Evolutionary conservation across 2,329 filamentous ascomycete genomes (phyloP).

Genomic region (Chrysosporium queenslandicum): DNA sequence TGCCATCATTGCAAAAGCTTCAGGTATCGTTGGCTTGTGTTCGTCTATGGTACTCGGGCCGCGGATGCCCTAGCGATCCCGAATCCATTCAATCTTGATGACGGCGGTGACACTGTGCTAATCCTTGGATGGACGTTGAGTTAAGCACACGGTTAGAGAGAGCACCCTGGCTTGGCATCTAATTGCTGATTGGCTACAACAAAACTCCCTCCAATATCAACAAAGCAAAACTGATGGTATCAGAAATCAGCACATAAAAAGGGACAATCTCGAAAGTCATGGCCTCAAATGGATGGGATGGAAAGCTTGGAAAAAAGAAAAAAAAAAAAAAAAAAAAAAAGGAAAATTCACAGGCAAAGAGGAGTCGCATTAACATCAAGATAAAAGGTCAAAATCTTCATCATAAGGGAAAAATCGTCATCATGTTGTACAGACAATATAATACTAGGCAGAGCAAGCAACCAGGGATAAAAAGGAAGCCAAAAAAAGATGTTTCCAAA

Average conservation of each 20-base stretch:
- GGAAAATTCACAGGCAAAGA: not conserved
- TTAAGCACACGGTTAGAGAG: too few species aligned
- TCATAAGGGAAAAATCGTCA: constrained; percentile 2
- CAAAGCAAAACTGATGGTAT: not conserved
- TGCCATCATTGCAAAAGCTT: too few species aligned
- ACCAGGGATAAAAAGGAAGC: not conserved
- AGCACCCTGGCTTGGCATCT: not conserved
- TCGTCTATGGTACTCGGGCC: too few species aligned
- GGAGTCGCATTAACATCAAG: not conserved
- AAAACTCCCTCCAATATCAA: not conserved
- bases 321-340: too few species aligned
- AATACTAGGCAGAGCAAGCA: not conserved
- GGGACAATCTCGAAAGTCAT: not conserved
- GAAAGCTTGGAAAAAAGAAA: too few species aligned
- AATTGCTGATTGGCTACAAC: not conserved
- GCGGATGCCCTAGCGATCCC: too few species aligned
- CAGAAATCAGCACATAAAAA: not conserved
- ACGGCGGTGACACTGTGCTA: too few species aligned
- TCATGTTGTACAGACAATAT: constrained; percentile 9
- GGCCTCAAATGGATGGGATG: not conserved
- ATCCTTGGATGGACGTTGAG: too few species aligned
- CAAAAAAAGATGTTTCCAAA: not conserved
- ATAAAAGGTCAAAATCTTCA: not conserved
- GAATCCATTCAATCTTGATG: too few species aligned
- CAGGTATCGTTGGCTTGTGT: too few species aligned